phyloP scores from a whole-genome alignment of 2,329 filamentous ascomycete species.

The Hymenoscyphus linearis region DNA sequence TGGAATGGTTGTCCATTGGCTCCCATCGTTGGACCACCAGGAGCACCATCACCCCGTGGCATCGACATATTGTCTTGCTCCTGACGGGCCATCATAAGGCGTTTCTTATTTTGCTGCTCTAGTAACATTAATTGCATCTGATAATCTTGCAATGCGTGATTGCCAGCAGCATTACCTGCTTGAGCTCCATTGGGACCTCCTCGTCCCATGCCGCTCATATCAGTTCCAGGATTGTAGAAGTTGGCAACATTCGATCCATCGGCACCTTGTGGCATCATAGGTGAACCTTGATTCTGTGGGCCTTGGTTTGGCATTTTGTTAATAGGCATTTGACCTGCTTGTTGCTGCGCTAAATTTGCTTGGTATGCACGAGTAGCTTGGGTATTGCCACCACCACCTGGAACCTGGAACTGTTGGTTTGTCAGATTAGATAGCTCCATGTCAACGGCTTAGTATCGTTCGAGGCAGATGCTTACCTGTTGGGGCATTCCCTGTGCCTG shows the following conservation, averaged over 20 bases:
- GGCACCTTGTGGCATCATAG: slow-evolving; percentile 69
- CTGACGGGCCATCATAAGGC: slow-evolving; percentile 75
- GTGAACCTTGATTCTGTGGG: slow-evolving; percentile 73
- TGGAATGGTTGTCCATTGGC: slow-evolving; percentile 60
- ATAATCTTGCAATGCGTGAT: slow-evolving; percentile 79
- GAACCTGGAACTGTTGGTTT: slow-evolving; percentile 65
- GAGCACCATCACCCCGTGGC: slow-evolving; percentile 43
- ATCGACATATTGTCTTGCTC: slow-evolving; percentile 63
- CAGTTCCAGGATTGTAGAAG: slow-evolving; percentile 63
- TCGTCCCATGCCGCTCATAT: slow-evolving; percentile 40
- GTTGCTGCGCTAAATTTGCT: slow-evolving; percentile 76
- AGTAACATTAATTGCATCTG: slow-evolving; percentile 86
- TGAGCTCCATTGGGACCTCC: slow-evolving; percentile 40
- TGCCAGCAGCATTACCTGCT: slow-evolving; percentile 38
- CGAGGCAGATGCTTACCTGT: slow-evolving; percentile 52
- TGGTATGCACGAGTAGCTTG: slow-evolving; percentile 71
- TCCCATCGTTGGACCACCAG: slow-evolving; percentile 42
- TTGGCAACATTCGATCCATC: slow-evolving; percentile 53
- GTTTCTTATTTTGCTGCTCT: slow-evolving; percentile 84
- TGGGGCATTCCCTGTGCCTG: slow-evolving; percentile 60
- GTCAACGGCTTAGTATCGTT: slow-evolving; percentile 52
- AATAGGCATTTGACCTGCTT: slow-evolving; percentile 65
- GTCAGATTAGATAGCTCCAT: slow-evolving; percentile 70
- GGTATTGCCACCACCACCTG: slow-evolving; percentile 38
- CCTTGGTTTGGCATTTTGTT: slow-evolving; percentile 70